A percentile compares a stretch with the other conserved stretches of the same genome.
Evolutionary conservation across 129 eudicot species (phyloP).

Genomic region (Saposhnikovia divaricata): DNA sequence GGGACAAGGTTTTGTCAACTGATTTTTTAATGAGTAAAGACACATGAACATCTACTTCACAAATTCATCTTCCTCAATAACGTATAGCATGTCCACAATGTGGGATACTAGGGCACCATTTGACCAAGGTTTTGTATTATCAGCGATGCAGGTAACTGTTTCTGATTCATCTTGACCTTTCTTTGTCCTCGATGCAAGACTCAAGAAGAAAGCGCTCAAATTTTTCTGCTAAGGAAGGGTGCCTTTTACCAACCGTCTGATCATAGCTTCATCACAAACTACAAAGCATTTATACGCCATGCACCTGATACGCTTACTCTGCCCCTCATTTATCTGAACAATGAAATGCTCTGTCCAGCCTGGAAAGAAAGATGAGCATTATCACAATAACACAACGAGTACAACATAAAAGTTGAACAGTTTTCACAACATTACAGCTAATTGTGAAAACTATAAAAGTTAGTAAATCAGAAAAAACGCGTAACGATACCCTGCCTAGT

Average conservation of each 20-base stretch:
- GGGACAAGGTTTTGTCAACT: conserved; percentile 54
- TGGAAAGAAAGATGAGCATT: background rate
- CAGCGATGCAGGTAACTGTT: no score
- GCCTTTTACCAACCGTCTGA: conserved; percentile 32
- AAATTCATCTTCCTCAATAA: conserved; percentile 37
- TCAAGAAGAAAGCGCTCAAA: conserved; percentile 48
- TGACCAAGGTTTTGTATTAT: no score
- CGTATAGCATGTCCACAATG: conserved; percentile 60
- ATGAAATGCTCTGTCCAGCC: conserved; percentile 59
- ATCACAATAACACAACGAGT: background rate
- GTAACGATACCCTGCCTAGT: background rate
- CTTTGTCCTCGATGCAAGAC: conserved; percentile 54
- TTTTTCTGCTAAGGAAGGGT: conserved; percentile 44
- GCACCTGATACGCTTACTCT: conserved; percentile 47
- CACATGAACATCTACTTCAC: conserved; percentile 55
- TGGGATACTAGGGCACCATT: conserved; percentile 56
- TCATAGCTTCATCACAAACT: conserved; percentile 39
- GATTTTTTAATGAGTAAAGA: no score
- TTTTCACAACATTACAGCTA: background rate
- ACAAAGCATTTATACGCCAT: conserved; percentile 46
- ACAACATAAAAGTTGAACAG: background rate
- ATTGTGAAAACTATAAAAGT: background rate
- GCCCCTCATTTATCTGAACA: conserved; percentile 49
- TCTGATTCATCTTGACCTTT: no score
- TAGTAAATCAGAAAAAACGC: background rate